phyloP scores from a whole-genome alignment of 2,329 filamentous ascomycete genomes.

The Fusarium domesticum region DNA sequence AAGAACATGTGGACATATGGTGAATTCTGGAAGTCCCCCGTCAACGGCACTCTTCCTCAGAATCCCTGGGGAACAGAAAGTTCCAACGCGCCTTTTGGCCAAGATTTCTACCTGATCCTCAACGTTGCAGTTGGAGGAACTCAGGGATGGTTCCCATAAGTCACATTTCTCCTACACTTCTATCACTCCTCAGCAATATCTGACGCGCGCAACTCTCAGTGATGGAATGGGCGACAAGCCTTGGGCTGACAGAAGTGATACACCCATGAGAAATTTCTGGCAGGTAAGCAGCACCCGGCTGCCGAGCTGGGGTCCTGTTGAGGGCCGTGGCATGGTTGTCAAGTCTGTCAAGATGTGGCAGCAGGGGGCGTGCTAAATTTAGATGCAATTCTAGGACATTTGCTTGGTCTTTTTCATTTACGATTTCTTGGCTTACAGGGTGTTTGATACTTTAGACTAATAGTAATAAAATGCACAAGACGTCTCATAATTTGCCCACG shows the following conservation, averaged over 20 bases:
- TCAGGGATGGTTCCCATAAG: constrained; percentile 46
- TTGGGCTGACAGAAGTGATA: constrained; percentile 41
- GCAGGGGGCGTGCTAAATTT: constrained; percentile 29
- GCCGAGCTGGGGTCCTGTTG: constrained; percentile 35
- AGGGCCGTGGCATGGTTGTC: constrained; percentile 40
- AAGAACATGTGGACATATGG: constrained; percentile 34
- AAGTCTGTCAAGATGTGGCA: constrained; percentile 47
- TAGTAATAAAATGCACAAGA: too few species aligned
- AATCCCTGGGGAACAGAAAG: constrained; percentile 43
- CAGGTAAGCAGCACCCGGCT: constrained; percentile 38
- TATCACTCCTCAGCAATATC: neutral
- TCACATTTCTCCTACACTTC: too few species aligned
- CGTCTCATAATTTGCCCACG: too few species aligned
- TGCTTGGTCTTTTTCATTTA: too few species aligned
- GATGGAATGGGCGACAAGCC: constrained; percentile 43
- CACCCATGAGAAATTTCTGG: constrained; percentile 42
- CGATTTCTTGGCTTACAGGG: neutral
- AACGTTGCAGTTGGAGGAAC: constrained; percentile 49
- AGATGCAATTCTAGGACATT: neutral
- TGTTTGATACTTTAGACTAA: constrained; percentile 6
- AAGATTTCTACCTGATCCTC: constrained; percentile 48
- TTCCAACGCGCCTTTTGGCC: constrained; percentile 47
- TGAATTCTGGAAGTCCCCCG: constrained; percentile 37
- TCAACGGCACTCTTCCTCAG: constrained; percentile 40
- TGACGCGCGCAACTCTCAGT: constrained; percentile 21